Evolutionary conservation across 1,284 basidiomycete species (phyloP).

Genomic region (Fomitiporia mediterranea): DNA sequence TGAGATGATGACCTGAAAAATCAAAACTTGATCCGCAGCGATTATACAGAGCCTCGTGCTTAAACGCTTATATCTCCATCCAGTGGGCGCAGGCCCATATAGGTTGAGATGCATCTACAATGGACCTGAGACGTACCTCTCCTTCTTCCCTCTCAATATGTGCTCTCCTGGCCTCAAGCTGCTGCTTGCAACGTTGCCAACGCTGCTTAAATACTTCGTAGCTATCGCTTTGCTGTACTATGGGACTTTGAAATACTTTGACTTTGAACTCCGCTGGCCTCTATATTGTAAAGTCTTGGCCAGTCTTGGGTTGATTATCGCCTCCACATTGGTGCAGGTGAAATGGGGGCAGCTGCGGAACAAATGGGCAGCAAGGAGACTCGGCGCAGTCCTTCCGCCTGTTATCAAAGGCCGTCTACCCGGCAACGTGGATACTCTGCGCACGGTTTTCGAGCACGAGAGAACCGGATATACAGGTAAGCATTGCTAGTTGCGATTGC

Average conservation of each 20-base stretch:
- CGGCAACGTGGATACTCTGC: conserved; percentile 20
- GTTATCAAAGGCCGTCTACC: conserved; percentile 7
- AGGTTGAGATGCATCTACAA: no score
- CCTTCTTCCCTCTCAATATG: not conserved
- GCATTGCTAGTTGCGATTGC: conserved; percentile 30
- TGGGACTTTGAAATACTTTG: not conserved
- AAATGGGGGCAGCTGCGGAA: not conserved
- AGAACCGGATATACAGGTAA: conserved; percentile 20
- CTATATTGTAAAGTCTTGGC: not conserved
- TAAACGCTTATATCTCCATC: no score
- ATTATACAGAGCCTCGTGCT: no score
- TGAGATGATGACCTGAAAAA: no score
- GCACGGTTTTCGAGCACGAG: conserved; percentile 27
- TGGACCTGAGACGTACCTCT: no score
- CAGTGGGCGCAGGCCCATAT: not conserved
- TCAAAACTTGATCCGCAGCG: no score
- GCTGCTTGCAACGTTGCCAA: not conserved
- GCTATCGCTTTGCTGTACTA: not conserved
- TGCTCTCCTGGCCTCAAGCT: not conserved
- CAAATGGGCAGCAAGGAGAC: conserved; percentile 27
- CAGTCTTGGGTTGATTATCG: not conserved
- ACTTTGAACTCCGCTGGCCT: not conserved
- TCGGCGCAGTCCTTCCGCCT: conserved; percentile 30
- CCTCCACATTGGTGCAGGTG: not conserved
- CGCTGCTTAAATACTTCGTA: not conserved